Evolutionary conservation across 768 basidiomycete species (phyloP), one percentile per base, ranked within the genome.

Genomic region (Pleurotus tuoliensis): DNA sequence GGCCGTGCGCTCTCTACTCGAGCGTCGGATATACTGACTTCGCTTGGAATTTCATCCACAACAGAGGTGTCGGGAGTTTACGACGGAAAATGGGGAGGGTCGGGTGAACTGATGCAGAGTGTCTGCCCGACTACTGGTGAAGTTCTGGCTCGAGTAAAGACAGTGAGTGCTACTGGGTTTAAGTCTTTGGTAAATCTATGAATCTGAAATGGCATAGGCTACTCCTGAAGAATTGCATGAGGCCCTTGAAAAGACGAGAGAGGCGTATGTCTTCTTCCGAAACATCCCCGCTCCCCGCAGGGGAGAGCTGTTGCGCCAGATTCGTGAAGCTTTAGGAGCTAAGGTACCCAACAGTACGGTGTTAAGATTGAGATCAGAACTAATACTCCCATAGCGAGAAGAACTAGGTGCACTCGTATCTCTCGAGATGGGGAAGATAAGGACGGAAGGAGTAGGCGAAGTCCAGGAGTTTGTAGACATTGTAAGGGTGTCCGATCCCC

Each of bases 391-490:
- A 60, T 45, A 94, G 90, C 80, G 88, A 30, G 83, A 89, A 54
- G 85, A 79, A 38, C 79, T 96, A 4, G 93, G 93, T 49, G 86
- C 88, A 11, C 78, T 96, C 16, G 84, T 96, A 7, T 88, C 90
- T 41, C 78, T 94, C 12, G 91, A 92, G 69, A 92, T 93, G 90
- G 91, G 96, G 15, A 87, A 98, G 76, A 94, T 97, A 62, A 81
- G 78, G 63, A 87, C 89, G 13, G 95, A 97, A 69, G 95, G 95
- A 22, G 76, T 86, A 16, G 95, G 95, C 13, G 94, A 97, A 73
- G 93, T 98, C 11, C 92, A 95, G 67, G 94, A 96, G 73, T 93
- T 95, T 64, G 82, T 97, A 57, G 94, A 97, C 66, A 92, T 96
- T 61, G 92, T 97, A 68, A 66, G 90, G 76, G 49, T 52, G 12